A percentile compares a stretch with the other conserved stretches of the same genome.
phyloP scores from a whole-genome alignment of 2,329 filamentous ascomycete species.

The Didymella exigua region DNA sequence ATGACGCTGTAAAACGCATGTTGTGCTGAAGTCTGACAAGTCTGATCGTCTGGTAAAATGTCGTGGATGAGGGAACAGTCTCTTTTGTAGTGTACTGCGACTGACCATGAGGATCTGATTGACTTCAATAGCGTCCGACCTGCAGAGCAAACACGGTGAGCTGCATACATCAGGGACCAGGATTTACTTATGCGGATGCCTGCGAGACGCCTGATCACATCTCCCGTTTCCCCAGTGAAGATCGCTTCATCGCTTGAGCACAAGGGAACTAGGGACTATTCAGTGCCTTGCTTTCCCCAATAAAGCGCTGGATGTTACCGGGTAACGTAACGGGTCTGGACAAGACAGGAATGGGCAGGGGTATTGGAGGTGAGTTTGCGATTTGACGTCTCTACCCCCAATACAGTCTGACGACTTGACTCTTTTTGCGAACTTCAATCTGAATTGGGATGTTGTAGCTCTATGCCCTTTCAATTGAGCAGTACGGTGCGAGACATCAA shows the following conservation, averaged over 20 bases:
- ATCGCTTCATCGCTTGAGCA: conserved; percentile 9
- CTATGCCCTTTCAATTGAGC: background rate
- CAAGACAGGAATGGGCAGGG: conserved; percentile 15
- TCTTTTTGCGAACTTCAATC: background rate
- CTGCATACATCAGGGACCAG: conserved; percentile 5
- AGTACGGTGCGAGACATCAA: conserved; percentile 4
- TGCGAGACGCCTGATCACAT: conserved; percentile 9
- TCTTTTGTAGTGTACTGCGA: conserved; percentile 6
- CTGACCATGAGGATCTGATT: background rate
- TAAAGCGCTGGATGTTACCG: conserved; percentile 7
- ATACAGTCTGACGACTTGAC: background rate
- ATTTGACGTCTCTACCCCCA: background rate
- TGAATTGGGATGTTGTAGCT: background rate
- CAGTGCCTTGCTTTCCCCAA: conserved; percentile 18
- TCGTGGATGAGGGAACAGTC: background rate
- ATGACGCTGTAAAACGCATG: conserved; percentile 29
- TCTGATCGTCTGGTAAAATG: background rate
- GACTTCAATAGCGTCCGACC: conserved; percentile 11
- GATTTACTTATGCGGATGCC: conserved; percentile 12
- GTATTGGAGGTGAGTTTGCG: background rate
- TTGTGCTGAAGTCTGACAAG: conserved; percentile 8
- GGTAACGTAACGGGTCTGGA: conserved; percentile 10
- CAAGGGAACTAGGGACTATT: conserved; percentile 11
- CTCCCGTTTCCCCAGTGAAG: conserved; percentile 16
- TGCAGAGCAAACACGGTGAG: conserved; percentile 16